Evolutionary conservation across 2,329 filamentous ascomycete species (phyloP).

Genomic region (Cytospora schulzeri): DNA sequence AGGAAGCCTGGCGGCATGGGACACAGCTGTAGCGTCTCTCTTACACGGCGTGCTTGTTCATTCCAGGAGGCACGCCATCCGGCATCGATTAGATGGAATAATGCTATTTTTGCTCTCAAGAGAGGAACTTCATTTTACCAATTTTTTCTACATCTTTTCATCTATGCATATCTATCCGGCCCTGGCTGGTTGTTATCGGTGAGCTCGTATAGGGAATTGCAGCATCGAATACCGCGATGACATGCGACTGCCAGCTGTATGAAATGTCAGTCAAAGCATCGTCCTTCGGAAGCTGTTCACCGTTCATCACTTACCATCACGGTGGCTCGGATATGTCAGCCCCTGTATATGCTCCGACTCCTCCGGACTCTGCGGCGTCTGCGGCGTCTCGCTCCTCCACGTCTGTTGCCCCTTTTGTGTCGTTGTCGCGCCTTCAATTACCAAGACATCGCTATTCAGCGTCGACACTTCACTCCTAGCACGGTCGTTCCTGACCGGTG

Average conservation of each 20-base stretch:
- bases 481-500: neutral
- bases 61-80: neutral
- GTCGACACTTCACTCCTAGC: slow-evolving; percentile 28
- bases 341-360: slow-evolving; percentile 32
- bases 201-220: neutral
- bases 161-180: neutral
- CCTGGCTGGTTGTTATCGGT: neutral
- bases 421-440: slow-evolving; percentile 39
- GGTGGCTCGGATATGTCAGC: slow-evolving; percentile 15
- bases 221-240: neutral
- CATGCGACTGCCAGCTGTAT: neutral
- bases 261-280: too few relatives aligned
- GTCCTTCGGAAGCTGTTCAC: neutral
- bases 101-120: neutral
- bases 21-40: neutral
- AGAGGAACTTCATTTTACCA: neutral
- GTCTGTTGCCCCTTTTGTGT: slow-evolving; percentile 13
- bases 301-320: slow-evolving; percentile 5
- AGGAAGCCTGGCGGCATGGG: neutral
- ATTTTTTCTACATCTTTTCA: neutral
- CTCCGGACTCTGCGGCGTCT: slow-evolving; percentile 33
- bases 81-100: neutral
- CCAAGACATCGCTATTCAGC: slow-evolving; percentile 40
- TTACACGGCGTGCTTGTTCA: neutral
- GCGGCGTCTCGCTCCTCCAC: slow-evolving; percentile 25